A percentile compares a stretch with the other conserved stretches of the same genome.
These are phyloP conservation scores for Fusarium succisae DNA, from an alignment of 2,329 filamentous ascomycete species.

Conservation along the genomic window DNA sequence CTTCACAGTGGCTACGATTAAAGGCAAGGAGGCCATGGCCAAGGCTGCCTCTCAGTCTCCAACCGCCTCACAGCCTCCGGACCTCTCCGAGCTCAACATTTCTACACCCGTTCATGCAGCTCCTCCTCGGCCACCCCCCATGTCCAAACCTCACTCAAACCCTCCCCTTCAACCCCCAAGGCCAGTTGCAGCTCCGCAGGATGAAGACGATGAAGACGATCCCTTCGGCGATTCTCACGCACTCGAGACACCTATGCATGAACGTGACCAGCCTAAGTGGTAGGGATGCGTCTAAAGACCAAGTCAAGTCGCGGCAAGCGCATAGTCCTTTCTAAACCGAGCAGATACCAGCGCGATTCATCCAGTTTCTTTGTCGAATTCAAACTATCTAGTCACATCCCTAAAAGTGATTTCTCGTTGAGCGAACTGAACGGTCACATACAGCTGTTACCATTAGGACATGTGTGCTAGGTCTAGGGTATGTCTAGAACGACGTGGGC, in stretches of 20 bases:
- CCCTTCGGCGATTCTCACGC: slow-evolving; percentile 88
- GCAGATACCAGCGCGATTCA: neutral
- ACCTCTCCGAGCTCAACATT: slow-evolving; percentile 58
- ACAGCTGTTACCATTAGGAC: neutral
- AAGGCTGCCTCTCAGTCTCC: slow-evolving; percentile 52
- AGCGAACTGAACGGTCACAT: neutral
- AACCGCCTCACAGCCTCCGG: slow-evolving; percentile 51
- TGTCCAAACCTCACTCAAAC: slow-evolving; percentile 34
- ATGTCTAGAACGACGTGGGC: neutral
- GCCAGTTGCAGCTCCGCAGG: slow-evolving; percentile 57
- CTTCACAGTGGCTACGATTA: slow-evolving; percentile 62
- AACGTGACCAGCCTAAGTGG: slow-evolving; percentile 47
- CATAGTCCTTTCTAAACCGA: neutral
- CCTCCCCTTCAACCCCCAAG: slow-evolving; percentile 34
- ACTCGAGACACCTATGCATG: slow-evolving; percentile 53
- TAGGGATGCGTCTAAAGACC: neutral
- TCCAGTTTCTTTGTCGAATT: neutral
- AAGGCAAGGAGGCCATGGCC: slow-evolving; percentile 58
- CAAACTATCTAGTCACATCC: neutral
- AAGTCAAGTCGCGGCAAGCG: neutral
- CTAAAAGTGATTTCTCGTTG: neutral
- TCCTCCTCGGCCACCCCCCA: slow-evolving; percentile 52
- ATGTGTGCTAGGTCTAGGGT: neutral
- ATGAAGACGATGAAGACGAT: slow-evolving; percentile 82
- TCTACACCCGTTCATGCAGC: slow-evolving; percentile 53